Evolutionary conservation across 1,139 yeast genomes (phyloP).

Genomic region (Meyerozyma carpophila): DNA sequence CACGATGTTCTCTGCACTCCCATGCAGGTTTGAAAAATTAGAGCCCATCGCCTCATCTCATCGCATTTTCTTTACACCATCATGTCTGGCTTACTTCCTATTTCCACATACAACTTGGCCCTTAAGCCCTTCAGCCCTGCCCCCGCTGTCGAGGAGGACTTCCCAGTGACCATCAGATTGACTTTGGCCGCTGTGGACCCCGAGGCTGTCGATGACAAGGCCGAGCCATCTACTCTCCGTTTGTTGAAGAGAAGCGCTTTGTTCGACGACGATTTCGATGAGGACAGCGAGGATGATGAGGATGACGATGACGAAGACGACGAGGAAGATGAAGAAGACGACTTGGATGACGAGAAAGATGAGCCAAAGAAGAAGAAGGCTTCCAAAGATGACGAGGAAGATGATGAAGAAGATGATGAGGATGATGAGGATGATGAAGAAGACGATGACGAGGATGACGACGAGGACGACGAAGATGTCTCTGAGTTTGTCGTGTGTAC

Average conservation of each 20-base stretch:
- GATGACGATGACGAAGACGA: slow-evolving; percentile 52
- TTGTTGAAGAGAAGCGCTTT: slow-evolving; percentile 69
- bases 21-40: slow-evolving; percentile 3
- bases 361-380: slow-evolving; percentile 12
- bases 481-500: slow-evolving; percentile 87
- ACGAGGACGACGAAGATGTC: slow-evolving; percentile 49
- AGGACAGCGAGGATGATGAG: slow-evolving; percentile 31
- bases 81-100: slow-evolving; percentile 71
- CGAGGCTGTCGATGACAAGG: slow-evolving; percentile 72
- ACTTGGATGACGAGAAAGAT: slow-evolving; percentile 24
- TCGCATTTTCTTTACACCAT: slow-evolving; percentile 8
- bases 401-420: slow-evolving; percentile 33
- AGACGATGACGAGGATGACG: slow-evolving; percentile 56
- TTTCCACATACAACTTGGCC: slow-evolving; percentile 81
- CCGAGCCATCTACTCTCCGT: slow-evolving; percentile 83
- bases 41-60: slow-evolving; percentile 7
- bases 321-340: slow-evolving; percentile 46
- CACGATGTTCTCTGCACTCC: slow-evolving; percentile 5
- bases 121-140: slow-evolving; percentile 81
- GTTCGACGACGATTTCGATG: slow-evolving; percentile 45
- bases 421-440: slow-evolving; percentile 48
- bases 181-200: slow-evolving; percentile 97
- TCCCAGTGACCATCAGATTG: slow-evolving; percentile 83
- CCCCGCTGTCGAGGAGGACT: slow-evolving; percentile 80
- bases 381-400: slow-evolving; percentile 18